Evolutionary conservation across 306 rosid genomes (phyloP).

Genomic region (Prosopis cineraria): DNA sequence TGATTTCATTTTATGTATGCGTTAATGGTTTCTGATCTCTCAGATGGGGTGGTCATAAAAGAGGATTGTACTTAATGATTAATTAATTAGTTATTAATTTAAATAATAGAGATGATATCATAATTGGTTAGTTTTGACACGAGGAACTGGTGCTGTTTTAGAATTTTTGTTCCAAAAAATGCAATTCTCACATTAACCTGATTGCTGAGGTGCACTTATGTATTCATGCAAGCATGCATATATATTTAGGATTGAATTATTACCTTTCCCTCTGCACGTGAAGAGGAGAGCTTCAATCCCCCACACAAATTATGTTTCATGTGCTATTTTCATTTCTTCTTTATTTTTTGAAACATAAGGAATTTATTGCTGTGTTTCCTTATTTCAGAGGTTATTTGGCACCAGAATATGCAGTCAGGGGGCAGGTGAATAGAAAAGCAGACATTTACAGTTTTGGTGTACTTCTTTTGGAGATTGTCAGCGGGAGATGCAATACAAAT

Average conservation of each 20-base stretch:
- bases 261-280: constrained; percentile 18
- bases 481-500: constrained; percentile 86
- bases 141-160: constrained; percentile 5
- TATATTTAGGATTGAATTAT: not conserved
- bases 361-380: constrained; percentile 30
- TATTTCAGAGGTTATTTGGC: constrained; percentile 89
- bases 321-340: not conserved
- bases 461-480: constrained; percentile 81
- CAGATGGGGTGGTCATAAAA: not conserved
- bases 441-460: constrained; percentile 94
- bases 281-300: constrained; percentile 17
- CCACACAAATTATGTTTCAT: not conserved
- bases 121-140: not conserved
- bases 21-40: not conserved
- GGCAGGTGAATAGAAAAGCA: constrained; percentile 81
- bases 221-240: not conserved
- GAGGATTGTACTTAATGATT: not conserved
- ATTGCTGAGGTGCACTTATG: constrained; percentile 1
- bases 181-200: not conserved
- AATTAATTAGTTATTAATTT: not conserved
- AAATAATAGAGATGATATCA: not conserved
- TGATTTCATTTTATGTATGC: not conserved
- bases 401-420: constrained; percentile 93
- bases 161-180: constrained; percentile 11
- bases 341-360: not conserved